Evolutionary conservation across 257 asterid species (phyloP).

Genomic region (Plantago elongata): DNA sequence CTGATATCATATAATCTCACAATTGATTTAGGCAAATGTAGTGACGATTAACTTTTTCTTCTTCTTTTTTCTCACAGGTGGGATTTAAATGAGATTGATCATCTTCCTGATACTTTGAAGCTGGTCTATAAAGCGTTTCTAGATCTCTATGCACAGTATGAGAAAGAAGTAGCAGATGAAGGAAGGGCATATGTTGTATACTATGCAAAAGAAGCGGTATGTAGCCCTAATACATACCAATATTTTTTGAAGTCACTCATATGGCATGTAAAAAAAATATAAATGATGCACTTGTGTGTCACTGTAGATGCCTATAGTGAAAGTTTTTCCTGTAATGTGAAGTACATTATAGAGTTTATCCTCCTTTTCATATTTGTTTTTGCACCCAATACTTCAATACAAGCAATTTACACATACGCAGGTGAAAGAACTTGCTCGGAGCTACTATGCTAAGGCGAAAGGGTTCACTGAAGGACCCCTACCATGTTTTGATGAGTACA

Average conservation of each 20-base stretch:
- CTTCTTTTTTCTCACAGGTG: slow-evolving; percentile 10
- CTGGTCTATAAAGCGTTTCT: slow-evolving; percentile 10
- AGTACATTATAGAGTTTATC: no score
- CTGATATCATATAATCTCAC: no score
- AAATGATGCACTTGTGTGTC: no score
- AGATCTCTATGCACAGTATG: slow-evolving; percentile 12
- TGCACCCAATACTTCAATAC: no score
- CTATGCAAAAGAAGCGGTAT: slow-evolving; percentile 19
- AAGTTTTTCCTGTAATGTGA: no score
- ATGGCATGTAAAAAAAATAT: no score
- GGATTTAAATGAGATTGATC: slow-evolving; percentile 16
- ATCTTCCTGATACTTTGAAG: slow-evolving; percentile 14
- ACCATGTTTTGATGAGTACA: slow-evolving; percentile 19
- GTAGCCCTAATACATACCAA: no score
- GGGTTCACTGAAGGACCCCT: slow-evolving; percentile 18
- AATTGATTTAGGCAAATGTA: not conserved
- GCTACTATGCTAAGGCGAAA: slow-evolving; percentile 19
- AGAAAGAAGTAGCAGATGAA: slow-evolving; percentile 10
- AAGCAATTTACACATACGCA: not conserved
- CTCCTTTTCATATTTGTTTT: no score
- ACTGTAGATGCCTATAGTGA: no score
- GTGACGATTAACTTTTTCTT: not conserved
- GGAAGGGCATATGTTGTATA: slow-evolving; percentile 15
- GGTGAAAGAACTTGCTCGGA: slow-evolving; percentile 16
- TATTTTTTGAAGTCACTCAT: no score